phyloP scores from a whole-genome alignment of 768 basidiomycete genomes.

The Amanita pallidorosea region DNA sequence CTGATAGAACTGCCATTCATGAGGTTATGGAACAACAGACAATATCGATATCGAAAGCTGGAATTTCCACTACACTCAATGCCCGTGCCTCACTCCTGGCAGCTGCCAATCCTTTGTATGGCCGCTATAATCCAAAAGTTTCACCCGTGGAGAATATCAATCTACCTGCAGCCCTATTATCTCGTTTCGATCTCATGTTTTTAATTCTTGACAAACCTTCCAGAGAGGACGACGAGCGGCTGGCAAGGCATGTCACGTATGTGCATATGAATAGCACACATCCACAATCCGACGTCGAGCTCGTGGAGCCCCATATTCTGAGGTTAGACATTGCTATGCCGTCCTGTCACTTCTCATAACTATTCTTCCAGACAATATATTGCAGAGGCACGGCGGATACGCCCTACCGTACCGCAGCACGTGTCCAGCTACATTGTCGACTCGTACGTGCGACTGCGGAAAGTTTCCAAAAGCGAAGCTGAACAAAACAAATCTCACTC shows the following conservation, averaged over 20 bases:
- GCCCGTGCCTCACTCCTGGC: constrained; percentile 96
- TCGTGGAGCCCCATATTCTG: constrained; percentile 81
- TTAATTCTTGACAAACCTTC: constrained; percentile 94
- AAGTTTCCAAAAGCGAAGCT: constrained; percentile 85
- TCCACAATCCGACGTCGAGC: constrained; percentile 75
- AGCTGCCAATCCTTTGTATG: constrained; percentile 95
- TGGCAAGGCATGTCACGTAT: constrained; percentile 95
- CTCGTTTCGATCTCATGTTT: constrained; percentile 94
- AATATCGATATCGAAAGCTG: constrained; percentile 98
- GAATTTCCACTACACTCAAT: constrained; percentile 96
- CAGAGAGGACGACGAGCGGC: constrained; percentile 89
- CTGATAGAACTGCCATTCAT: constrained; percentile 95
- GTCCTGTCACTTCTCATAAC: constrained; percentile 6
- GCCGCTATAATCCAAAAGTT: constrained; percentile 95
- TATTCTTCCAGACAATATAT: constrained; percentile 75
- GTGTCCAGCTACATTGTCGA: constrained; percentile 93
- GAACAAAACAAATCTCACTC: constrained; percentile 80
- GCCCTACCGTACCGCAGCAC: constrained; percentile 80
- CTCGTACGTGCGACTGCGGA: constrained; percentile 91
- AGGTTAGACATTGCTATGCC: constrained; percentile 37
- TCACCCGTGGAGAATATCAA: constrained; percentile 99
- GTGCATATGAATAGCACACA: constrained; percentile 96
- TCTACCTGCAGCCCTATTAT: constrained; percentile 90
- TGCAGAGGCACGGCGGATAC: constrained; percentile 76
- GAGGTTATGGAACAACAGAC: constrained; percentile 99